These are phyloP conservation scores for Phytophthora megakarya DNA, from an alignment of 352 stramenopile species.

Conservation along the genomic window DNA sequence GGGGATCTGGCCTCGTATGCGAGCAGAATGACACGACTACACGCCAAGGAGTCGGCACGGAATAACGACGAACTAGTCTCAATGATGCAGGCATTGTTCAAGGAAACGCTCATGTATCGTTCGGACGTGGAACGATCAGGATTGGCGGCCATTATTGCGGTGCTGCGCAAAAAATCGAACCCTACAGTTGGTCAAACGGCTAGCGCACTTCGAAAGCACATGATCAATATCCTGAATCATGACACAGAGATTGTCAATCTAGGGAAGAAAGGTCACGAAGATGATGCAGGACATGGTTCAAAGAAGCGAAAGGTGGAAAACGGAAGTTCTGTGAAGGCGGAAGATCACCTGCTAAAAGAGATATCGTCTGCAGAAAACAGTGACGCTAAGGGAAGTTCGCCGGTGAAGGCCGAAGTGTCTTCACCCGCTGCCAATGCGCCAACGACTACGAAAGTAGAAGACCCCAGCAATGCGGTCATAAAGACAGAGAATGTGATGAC, in stretches of 20 bases:
- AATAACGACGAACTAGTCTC: conserved; percentile 76
- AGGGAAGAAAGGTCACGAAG: conserved; percentile 39
- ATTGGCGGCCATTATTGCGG: conserved; percentile 67
- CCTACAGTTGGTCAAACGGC: conserved; percentile 72
- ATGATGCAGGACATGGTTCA: conserved; percentile 26
- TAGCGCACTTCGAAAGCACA: conserved; percentile 78
- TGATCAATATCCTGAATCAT: conserved; percentile 68
- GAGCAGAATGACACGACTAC: conserved; percentile 63
- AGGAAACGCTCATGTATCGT: conserved; percentile 70
- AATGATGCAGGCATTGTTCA: conserved; percentile 77
- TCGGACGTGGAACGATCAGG: conserved; percentile 75
- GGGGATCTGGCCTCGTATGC: conserved; percentile 61
- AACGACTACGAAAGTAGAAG: conserved; percentile 21
- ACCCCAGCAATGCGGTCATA: conserved; percentile 10
- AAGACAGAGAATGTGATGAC: conserved; percentile 21
- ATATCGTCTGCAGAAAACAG: conserved; percentile 14
- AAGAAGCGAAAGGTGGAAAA: conserved; percentile 60
- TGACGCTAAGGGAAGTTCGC: conserved; percentile 12
- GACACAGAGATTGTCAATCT: conserved; percentile 43
- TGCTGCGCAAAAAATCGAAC: conserved; percentile 69
- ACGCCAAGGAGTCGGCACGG: conserved; percentile 72
- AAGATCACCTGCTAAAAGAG: conserved; percentile 26
- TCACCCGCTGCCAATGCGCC: conserved; percentile 1
- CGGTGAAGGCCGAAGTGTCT: neutral
- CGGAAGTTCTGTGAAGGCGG: conserved; percentile 21